phyloP scores from a whole-genome alignment of 2,329 filamentous ascomycete species.

The Xylaria sp. region DNA sequence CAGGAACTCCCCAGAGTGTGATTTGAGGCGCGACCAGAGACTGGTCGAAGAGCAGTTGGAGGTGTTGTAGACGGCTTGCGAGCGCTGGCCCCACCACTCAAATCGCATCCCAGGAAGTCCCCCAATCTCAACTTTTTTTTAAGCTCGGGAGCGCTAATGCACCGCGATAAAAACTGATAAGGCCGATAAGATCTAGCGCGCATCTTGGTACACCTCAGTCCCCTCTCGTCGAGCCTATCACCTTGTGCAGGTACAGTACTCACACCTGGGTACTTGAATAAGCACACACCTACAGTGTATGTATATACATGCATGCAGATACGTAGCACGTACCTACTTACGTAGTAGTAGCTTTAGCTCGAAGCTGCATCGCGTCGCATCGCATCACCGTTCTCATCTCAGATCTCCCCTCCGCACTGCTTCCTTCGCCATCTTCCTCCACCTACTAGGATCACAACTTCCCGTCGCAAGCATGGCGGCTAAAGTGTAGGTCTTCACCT shows the following conservation, averaged over 20 bases:
- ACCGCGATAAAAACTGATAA: constrained; percentile 31
- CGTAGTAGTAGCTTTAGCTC: too few species aligned
- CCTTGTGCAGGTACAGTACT: not conserved
- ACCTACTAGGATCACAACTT: not conserved
- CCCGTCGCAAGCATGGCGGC: constrained; percentile 49
- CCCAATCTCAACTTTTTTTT: constrained; percentile 39
- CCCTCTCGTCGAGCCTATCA: constrained; percentile 4
- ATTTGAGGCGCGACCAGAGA: not conserved
- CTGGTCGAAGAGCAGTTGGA: not conserved
- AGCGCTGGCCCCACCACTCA: constrained; percentile 31
- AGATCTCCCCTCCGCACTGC: not conserved
- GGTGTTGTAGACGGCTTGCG: not conserved
- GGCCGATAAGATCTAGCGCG: not conserved
- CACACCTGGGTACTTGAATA: too few species aligned
- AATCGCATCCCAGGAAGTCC: constrained; percentile 22
- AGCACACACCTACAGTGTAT: too few species aligned
- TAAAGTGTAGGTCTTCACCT: constrained; percentile 50
- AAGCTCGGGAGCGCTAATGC: constrained; percentile 27
- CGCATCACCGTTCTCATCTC: too few species aligned
- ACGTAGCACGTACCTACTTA: too few species aligned
- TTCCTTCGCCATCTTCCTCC: not conserved
- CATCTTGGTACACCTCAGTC: not conserved
- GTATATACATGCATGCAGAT: too few species aligned
- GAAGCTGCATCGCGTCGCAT: too few species aligned
- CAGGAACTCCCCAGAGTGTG: constrained; percentile 14